Percentiles rank a stretch among this genome's conserved stretches.
Conservation (phyloP, 2,329 filamentous ascomycete genomes). For the Dryadomyces quercivorus region DNA sequence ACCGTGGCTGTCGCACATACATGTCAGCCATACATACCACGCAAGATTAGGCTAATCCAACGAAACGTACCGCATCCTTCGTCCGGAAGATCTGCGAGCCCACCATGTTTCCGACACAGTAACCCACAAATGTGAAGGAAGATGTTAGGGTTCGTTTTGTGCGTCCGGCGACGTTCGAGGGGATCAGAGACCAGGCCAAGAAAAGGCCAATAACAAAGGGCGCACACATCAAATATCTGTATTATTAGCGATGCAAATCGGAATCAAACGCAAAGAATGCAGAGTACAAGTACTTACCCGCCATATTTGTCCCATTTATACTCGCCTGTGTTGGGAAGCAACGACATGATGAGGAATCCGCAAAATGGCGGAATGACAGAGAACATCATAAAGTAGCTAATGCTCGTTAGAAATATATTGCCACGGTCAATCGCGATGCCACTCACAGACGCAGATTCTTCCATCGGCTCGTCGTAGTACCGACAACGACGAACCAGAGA, state of each 20-base stretch:
- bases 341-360: conserved; percentile 24
- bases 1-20: not conserved
- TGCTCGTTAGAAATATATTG: not conserved
- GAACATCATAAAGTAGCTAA: conserved; percentile 23
- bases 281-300: no score
- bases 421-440: not conserved
- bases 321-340: conserved; percentile 20
- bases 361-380: conserved; percentile 22
- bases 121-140: conserved; percentile 31
- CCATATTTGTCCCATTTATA: conserved; percentile 26
- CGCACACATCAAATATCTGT: conserved; percentile 21
- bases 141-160: conserved; percentile 33
- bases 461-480: conserved; percentile 19
- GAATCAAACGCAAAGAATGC: not conserved
- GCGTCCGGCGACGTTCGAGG: conserved; percentile 31
- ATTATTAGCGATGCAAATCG: not conserved
- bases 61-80: conserved; percentile 22
- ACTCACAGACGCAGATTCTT: conserved; percentile 20
- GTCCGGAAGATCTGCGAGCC: conserved; percentile 32
- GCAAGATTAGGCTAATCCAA: not conserved
- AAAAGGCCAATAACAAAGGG: conserved; percentile 21
- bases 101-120: conserved; percentile 34
- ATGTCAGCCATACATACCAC: no score
- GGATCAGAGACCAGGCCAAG: conserved; percentile 24
- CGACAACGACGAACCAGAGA: conserved; percentile 21